phyloP scores from a whole-genome alignment of 1,139 yeast species.

The Candida sojae region DNA sequence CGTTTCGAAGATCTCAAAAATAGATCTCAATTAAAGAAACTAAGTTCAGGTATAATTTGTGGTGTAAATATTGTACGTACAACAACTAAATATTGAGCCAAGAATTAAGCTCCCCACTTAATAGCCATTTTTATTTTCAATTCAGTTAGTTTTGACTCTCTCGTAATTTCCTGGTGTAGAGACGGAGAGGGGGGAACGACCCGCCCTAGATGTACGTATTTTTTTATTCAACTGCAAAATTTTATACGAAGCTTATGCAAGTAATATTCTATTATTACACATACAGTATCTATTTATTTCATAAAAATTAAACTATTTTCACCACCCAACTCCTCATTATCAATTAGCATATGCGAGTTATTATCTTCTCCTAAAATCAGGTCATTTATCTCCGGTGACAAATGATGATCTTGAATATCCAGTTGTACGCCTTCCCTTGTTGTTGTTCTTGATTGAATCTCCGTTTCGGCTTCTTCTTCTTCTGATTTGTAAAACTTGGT shows the following conservation, averaged over 20 bases:
- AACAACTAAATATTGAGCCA: too few species aligned
- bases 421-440: background rate
- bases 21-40: too few species aligned
- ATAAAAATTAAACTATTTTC: slow-evolving; percentile 12
- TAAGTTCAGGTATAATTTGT: too few species aligned
- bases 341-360: background rate
- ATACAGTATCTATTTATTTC: background rate
- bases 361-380: background rate
- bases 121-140: too few species aligned
- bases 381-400: background rate
- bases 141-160: too few species aligned
- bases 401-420: background rate
- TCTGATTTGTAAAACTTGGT: slow-evolving; percentile 14
- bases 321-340: slow-evolving; percentile 19
- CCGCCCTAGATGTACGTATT: background rate
- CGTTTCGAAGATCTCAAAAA: too few species aligned
- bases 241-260: background rate
- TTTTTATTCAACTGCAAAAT: too few species aligned
- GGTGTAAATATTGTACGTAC: too few species aligned
- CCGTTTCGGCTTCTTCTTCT: background rate
- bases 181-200: background rate
- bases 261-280: background rate
- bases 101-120: too few species aligned
- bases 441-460: background rate
- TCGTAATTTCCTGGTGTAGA: background rate